These are phyloP conservation scores for Phytophthora nicotianae DNA, from an alignment of 352 stramenopile species.

Conservation along the genomic window DNA sequence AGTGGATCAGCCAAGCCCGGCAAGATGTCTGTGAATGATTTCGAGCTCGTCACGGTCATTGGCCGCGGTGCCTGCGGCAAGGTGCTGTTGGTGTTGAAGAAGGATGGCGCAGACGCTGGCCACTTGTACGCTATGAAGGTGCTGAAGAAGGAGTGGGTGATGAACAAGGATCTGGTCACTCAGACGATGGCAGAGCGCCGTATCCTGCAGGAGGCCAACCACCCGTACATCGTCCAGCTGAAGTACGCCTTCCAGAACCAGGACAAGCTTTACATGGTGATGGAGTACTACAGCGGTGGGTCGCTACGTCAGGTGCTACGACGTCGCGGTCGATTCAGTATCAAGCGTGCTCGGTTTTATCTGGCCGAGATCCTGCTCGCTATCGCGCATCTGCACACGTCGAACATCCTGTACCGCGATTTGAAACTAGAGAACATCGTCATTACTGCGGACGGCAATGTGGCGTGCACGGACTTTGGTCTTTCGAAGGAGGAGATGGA, in stretches of 20 bases:
- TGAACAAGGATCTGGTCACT: slow-evolving; percentile 81
- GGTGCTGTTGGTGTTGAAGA: slow-evolving; percentile 74
- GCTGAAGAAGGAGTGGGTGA: slow-evolving; percentile 82
- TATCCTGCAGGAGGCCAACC: slow-evolving; percentile 75
- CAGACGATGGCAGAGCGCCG: slow-evolving; percentile 81
- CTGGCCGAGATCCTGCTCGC: slow-evolving; percentile 70
- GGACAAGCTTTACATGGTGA: slow-evolving; percentile 85
- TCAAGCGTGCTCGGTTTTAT: slow-evolving; percentile 75
- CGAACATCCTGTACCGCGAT: slow-evolving; percentile 77
- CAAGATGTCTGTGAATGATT: slow-evolving; percentile 81
- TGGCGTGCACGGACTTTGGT: slow-evolving; percentile 76
- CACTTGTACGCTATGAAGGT: slow-evolving; percentile 81
- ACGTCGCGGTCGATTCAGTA: slow-evolving; percentile 68
- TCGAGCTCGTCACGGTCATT: slow-evolving; percentile 78
- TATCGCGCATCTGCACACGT: slow-evolving; percentile 64
- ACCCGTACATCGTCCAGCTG: slow-evolving; percentile 80
- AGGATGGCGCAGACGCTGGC: slow-evolving; percentile 59
- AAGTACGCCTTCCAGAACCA: slow-evolving; percentile 82
- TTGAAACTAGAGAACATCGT: slow-evolving; percentile 83
- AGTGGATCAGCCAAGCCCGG: slow-evolving; percentile 63
- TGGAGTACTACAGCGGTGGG: slow-evolving; percentile 81
- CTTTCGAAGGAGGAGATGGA: slow-evolving; percentile 80
- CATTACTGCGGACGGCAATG: slow-evolving; percentile 70
- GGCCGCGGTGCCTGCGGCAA: slow-evolving; percentile 72
- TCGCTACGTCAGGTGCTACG: slow-evolving; percentile 71